These are phyloP conservation scores for Fusarium torreyae DNA, from an alignment of 2,329 filamentous ascomycete species.

Conservation along the genomic window DNA sequence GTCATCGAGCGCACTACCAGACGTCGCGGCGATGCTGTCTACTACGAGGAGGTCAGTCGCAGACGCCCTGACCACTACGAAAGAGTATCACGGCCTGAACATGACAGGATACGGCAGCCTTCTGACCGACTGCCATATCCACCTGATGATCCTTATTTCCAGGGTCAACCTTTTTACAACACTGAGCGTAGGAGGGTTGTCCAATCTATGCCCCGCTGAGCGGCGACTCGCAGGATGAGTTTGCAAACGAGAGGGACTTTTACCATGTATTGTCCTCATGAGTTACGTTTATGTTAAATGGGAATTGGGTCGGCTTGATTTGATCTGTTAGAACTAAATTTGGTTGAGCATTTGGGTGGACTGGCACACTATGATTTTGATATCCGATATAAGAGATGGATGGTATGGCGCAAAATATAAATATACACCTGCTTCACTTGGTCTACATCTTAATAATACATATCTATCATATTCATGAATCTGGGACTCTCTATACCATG, in stretches of 20 bases:
- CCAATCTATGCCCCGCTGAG: conserved; percentile 35
- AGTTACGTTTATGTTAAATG: conserved; percentile 2
- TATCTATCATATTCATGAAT: conserved; percentile 16
- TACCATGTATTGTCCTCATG: conserved; percentile 2
- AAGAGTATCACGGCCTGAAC: conserved; percentile 30
- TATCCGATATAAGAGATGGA: conserved; percentile 14
- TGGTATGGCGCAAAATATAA: conserved; percentile 1
- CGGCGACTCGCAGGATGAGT: background rate
- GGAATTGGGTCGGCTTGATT: background rate
- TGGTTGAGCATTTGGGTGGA: conserved; percentile 6
- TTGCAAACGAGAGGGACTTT: background rate
- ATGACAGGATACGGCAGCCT: conserved; percentile 28
- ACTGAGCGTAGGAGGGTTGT: conserved; percentile 34
- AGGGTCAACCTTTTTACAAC: conserved; percentile 41
- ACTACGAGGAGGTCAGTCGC: conserved; percentile 41
- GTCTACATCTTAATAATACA: conserved; percentile 12
- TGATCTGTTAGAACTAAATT: background rate
- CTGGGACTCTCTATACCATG: conserved; percentile 21
- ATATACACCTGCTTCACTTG: conserved; percentile 2
- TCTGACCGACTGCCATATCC: conserved; percentile 32
- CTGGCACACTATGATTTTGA: conserved; percentile 17
- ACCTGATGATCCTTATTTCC: conserved; percentile 39
- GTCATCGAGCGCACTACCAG: conserved; percentile 32
- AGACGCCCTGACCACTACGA: conserved; percentile 38
- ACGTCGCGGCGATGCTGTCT: conserved; percentile 36